Percentiles rank a stretch among this genome's conserved stretches.
These are phyloP conservation scores for Xerocomus minutiporus DNA, from an alignment of 1,284 basidiomycete genomes.

Conservation along the genomic window DNA sequence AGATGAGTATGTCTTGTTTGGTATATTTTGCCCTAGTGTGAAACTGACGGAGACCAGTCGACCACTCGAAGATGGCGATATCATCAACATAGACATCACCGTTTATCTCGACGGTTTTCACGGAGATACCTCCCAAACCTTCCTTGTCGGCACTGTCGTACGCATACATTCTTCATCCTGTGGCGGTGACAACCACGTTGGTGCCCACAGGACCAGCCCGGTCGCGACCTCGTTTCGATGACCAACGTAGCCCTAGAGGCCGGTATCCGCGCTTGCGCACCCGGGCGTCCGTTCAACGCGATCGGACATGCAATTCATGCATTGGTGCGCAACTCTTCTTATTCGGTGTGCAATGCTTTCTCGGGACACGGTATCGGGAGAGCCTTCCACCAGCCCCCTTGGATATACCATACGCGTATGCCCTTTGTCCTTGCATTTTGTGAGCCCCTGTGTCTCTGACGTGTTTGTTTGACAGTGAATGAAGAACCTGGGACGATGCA, in stretches of 20 bases:
- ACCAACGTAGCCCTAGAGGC: constrained; percentile 66
- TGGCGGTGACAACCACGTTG: not conserved
- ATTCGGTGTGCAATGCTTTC: constrained; percentile 71
- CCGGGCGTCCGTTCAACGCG: constrained; percentile 64
- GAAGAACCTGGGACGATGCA: constrained; percentile 74
- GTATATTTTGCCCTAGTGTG: not conserved
- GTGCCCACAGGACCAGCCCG: constrained; percentile 57
- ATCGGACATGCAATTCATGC: constrained; percentile 78
- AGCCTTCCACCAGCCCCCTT: constrained; percentile 80
- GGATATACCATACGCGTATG: constrained; percentile 73
- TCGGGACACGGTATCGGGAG: constrained; percentile 85
- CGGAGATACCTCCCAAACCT: constrained; percentile 82
- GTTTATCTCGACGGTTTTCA: constrained; percentile 77
- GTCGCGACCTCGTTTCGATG: constrained; percentile 56
- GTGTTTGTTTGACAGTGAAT: constrained; percentile 49
- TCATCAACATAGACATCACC: constrained; percentile 83
- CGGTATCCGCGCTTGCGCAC: constrained; percentile 75
- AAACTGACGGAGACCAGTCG: constrained; percentile 45
- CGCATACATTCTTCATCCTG: constrained; percentile 14
- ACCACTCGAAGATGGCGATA: constrained; percentile 74
- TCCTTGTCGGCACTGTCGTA: constrained; percentile 74
- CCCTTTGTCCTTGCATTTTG: too few species aligned
- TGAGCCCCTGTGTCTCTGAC: constrained; percentile 16
- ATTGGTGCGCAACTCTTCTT: constrained; percentile 41
- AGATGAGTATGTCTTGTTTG: constrained; percentile 55